Conservation (phyloP, 2,329 filamentous ascomycete species). For the Fusarium sp. region DNA sequence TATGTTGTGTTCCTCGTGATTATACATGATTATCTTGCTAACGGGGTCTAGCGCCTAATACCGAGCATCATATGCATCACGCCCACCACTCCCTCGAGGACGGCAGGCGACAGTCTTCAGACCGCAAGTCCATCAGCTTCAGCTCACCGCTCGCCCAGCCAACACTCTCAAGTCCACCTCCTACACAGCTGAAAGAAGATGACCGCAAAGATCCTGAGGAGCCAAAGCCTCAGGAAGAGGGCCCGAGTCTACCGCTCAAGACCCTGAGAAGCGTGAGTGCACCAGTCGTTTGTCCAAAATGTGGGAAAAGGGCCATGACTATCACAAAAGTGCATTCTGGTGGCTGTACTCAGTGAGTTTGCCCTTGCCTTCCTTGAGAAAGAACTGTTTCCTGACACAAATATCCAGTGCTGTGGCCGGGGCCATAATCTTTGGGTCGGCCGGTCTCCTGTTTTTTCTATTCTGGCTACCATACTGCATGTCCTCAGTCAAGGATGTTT, state of each 20-base stretch:
- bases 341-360: conserved; percentile 31
- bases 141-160: conserved; percentile 21
- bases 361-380: fast-evolving
- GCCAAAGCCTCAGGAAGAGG: not conserved
- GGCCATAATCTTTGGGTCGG: fast-evolving
- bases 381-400: not conserved
- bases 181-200: not conserved
- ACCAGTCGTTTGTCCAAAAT: conserved; percentile 32
- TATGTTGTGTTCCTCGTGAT: not conserved
- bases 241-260: conserved; percentile 21
- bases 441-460: not conserved
- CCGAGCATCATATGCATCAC: not conserved
- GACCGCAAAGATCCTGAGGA: not conserved
- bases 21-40: not conserved
- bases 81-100: not conserved
- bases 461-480: conserved; percentile 17
- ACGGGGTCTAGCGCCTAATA: not conserved
- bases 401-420: not conserved
- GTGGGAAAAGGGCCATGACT: conserved; percentile 18
- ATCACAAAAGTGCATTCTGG: conserved; percentile 12
- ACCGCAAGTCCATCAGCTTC: conserved; percentile 5
- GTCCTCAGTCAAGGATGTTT: conserved; percentile 30
- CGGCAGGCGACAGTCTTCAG: conserved; percentile 7
- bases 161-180: not conserved
- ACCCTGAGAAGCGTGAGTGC: conserved; percentile 22